Percentiles rank a stretch among this genome's conserved stretches.
phyloP scores from a whole-genome alignment of 2,329 filamentous ascomycete genomes.

The Penicillium sp. region DNA sequence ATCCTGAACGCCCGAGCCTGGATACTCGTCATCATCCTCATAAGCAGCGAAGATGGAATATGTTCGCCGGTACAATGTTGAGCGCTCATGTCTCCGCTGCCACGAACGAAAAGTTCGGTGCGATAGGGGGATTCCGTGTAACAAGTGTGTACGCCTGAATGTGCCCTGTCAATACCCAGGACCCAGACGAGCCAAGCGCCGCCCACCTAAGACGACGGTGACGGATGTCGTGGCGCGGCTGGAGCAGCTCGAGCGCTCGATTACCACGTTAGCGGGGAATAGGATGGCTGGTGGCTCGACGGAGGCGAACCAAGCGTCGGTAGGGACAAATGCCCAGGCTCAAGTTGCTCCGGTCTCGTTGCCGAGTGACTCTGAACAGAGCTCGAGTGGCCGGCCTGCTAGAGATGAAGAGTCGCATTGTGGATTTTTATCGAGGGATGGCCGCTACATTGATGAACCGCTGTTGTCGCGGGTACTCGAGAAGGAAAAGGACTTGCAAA shows the following conservation, averaged over 20 bases:
- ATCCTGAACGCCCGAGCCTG: constrained; percentile 2
- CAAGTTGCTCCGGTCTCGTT: background rate
- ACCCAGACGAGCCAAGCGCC: constrained; percentile 26
- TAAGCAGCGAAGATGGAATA: constrained; percentile 10
- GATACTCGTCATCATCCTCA: background rate
- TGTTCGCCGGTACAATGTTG: constrained; percentile 32
- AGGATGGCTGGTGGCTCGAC: background rate
- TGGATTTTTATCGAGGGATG: constrained; percentile 31
- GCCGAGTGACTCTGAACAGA: background rate
- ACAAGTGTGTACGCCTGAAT: constrained; percentile 26
- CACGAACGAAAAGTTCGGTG: constrained; percentile 37
- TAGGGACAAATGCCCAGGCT: background rate
- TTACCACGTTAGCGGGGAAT: constrained; percentile 18
- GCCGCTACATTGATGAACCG: constrained; percentile 37
- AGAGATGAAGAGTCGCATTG: constrained; percentile 5
- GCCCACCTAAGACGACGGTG: constrained; percentile 21
- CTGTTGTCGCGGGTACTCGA: constrained; percentile 33
- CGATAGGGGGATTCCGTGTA: constrained; percentile 31
- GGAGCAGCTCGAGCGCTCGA: constrained; percentile 30
- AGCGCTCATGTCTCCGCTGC: constrained; percentile 36
- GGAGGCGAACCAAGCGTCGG: background rate
- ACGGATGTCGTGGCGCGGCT: constrained; percentile 28
- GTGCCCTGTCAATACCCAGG: constrained; percentile 32
- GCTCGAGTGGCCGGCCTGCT: background rate
- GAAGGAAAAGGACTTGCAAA: constrained; percentile 34